A percentile compares a stretch with the other conserved stretches of the same genome.
These are phyloP conservation scores for Aspergillus tanneri DNA, from an alignment of 2,329 filamentous ascomycete species.

Conservation along the genomic window DNA sequence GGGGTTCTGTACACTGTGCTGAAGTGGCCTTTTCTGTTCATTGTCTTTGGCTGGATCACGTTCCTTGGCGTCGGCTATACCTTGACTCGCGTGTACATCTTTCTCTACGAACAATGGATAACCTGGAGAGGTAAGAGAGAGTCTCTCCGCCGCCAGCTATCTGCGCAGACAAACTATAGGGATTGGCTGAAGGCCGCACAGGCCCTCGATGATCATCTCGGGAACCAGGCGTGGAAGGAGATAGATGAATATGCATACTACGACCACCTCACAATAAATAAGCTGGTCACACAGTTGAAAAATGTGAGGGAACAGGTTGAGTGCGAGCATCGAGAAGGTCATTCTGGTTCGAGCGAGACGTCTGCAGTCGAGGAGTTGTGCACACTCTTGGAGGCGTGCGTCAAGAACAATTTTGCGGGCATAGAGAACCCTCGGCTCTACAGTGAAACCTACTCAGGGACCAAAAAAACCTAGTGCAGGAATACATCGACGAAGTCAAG, in stretches of 20 bases:
- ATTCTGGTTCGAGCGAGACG: conserved; percentile 29
- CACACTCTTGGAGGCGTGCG: conserved; percentile 77
- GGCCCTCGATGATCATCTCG: conserved; percentile 75
- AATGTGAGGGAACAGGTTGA: conserved; percentile 43
- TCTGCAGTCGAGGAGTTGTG: conserved; percentile 72
- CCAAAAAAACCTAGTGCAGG: conserved; percentile 91
- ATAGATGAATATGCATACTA: conserved; percentile 70
- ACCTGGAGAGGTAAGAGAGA: conserved; percentile 83
- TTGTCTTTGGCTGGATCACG: conserved; percentile 77
- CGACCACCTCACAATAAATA: conserved; percentile 77
- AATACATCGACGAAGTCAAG: conserved; percentile 72
- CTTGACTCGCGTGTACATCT: conserved; percentile 83
- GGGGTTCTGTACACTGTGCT: conserved; percentile 84
- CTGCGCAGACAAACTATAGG: conserved; percentile 69
- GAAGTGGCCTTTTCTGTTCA: conserved; percentile 86
- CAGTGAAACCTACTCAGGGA: conserved; percentile 95
- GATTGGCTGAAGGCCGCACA: conserved; percentile 82
- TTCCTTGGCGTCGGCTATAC: conserved; percentile 73
- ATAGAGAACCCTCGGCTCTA: conserved; percentile 94
- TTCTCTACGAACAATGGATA: conserved; percentile 84
- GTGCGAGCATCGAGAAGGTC: conserved; percentile 32
- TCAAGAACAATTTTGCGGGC: conserved; percentile 97
- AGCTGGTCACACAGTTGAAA: conserved; percentile 72
- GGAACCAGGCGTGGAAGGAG: conserved; percentile 59
- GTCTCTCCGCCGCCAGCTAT: conserved; percentile 67